Evolutionary conservation across 2,329 filamentous ascomycete species (phyloP).

Genomic region (Lasiodiplodia sp.): DNA sequence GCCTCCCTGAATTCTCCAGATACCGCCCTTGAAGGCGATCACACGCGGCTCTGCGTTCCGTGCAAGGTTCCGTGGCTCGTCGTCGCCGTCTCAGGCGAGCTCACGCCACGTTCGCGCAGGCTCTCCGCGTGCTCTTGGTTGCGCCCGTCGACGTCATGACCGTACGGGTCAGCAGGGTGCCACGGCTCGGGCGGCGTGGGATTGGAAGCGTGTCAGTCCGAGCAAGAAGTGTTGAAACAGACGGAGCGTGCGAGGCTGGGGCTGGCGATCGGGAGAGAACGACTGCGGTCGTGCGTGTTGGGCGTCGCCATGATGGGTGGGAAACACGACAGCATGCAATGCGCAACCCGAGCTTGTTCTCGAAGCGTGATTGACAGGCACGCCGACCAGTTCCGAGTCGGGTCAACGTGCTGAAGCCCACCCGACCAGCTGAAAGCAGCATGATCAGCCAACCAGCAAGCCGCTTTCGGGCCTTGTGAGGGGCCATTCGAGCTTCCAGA

Average conservation of each 20-base stretch:
- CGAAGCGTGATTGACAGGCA: slow-evolving; percentile 26
- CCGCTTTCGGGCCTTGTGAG: slow-evolving; percentile 26
- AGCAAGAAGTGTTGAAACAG: background rate
- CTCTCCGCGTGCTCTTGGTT: background rate
- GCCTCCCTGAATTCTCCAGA: background rate
- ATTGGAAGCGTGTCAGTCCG: slow-evolving; percentile 1
- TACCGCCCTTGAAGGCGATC: slow-evolving; percentile 14
- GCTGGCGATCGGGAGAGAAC: background rate
- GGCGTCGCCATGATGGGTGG: background rate
- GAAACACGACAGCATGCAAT: slow-evolving; percentile 3
- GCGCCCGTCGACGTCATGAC: slow-evolving; percentile 17
- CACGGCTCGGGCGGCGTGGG: background rate
- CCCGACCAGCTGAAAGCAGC: slow-evolving; percentile 13
- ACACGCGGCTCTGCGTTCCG: slow-evolving; percentile 20
- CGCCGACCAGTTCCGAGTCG: slow-evolving; percentile 13
- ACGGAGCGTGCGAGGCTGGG: too few species aligned
- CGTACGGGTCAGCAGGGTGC: background rate
- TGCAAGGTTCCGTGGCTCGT: slow-evolving; percentile 1
- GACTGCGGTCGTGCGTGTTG: background rate
- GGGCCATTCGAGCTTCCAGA: background rate
- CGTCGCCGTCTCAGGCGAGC: background rate
- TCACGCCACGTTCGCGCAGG: slow-evolving; percentile 10
- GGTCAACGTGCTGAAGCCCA: background rate
- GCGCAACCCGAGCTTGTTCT: background rate
- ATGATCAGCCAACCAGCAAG: slow-evolving; percentile 16